Base-by-base conservation (phyloP, 257 asterid genomes). In the Solanum piurae region DNA sequence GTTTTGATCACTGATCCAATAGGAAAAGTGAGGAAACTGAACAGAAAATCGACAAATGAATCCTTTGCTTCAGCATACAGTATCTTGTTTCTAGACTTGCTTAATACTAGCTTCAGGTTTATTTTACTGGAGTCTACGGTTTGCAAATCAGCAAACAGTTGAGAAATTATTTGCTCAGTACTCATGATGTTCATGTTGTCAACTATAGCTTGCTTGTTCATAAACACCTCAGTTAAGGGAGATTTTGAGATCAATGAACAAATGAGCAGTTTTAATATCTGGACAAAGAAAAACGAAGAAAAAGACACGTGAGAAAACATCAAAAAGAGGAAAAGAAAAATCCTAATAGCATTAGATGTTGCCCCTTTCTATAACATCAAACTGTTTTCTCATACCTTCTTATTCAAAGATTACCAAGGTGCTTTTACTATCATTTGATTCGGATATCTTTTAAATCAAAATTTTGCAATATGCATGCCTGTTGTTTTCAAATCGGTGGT, bases 11-110 rank as follows among this genome's bases (percentile, higher is more conserved):
- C 46, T 79, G 38, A 33, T 79, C 90, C 74, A 76, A 88, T 27
- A 85, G 90, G 83, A 34, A 84, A 25, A 31, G 86, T 64, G 8
- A 85, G 88, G 86, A 88, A 85, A 84, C 74, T 85, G 49, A 73
- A 84, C 14, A 88, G 88, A 34, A 88, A 73, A 40, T 72, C 49
- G 1, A 73, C 34, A 16, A 88, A 88, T 10, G 44, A 58, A 58
- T 58, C 37, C 16, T 34, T 42, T 37, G 86, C 77, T 74, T 88
- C 85, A 85, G 86, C 90, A 88, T 42, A 85, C 33, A 68, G 3
- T 25, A 85, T 85, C 83, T 85, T 66, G 23, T 85, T 42, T 25
- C 68, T 68, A 42, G 52, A 38, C 68, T 69, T 85, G 66, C 20
- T 69, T 38, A 85, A 36, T 66, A 40, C 71, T 42, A 69, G 42